Conservation (phyloP, 345 rosid species). For the Sapria himalayana region DNA sequence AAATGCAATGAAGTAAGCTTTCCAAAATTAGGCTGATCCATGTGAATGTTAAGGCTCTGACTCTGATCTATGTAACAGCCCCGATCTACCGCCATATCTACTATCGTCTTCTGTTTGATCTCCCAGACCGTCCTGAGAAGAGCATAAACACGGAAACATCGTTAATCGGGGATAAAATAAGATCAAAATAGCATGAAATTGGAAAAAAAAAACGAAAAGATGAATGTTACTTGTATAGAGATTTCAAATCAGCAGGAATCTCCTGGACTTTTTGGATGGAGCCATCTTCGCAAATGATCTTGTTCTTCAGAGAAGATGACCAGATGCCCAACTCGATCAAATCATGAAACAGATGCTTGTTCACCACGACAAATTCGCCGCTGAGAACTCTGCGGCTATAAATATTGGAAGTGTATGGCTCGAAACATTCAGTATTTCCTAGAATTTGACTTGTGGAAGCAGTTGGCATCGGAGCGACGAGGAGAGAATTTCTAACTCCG, state of each 20-base stretch:
- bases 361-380: conserved; percentile 88
- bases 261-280: conserved; percentile 56
- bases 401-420: conserved; percentile 82
- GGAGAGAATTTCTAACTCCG: conserved; percentile 84
- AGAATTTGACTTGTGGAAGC: conserved; percentile 96
- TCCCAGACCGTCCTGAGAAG: conserved; percentile 81
- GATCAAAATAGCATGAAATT: background rate
- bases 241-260: conserved; percentile 49
- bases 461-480: conserved; percentile 88
- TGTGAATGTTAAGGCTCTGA: conserved; percentile 81
- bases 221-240: conserved; percentile 45
- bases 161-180: background rate
- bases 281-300: conserved; percentile 52
- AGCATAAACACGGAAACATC: conserved; percentile 2
- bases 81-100: conserved; percentile 83
- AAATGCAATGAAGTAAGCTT: conserved; percentile 72
- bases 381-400: conserved; percentile 83
- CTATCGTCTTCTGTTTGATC: conserved; percentile 75
- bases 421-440: conserved; percentile 89
- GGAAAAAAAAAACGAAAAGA: background rate
- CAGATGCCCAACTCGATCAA: conserved; percentile 77
- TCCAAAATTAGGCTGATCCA: conserved; percentile 72
- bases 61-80: conserved; percentile 92
- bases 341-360: conserved; percentile 92
- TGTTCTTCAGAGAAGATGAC: conserved; percentile 67